Evolutionary conservation across 2,329 filamentous ascomycete species (phyloP).

Genomic region (Colletotrichum sp.): DNA sequence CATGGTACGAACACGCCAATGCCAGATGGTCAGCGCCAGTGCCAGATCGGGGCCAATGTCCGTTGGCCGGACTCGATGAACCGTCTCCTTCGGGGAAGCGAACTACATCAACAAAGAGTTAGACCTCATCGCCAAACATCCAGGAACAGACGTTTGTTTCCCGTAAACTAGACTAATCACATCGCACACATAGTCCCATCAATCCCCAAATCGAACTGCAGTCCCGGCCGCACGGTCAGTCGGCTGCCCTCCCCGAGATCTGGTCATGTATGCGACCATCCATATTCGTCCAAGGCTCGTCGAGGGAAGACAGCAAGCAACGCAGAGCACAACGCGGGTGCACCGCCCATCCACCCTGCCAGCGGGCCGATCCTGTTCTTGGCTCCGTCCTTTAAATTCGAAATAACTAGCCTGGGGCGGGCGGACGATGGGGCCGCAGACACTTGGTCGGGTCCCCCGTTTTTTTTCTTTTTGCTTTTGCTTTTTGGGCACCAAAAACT

Average conservation of each 20-base stretch:
- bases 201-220: not conserved
- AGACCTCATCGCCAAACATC: not conserved
- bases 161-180: not conserved
- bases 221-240: not conserved
- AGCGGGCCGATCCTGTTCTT: constrained; percentile 20
- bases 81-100: not conserved
- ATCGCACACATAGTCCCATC: not conserved
- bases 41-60: not conserved
- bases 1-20: not conserved
- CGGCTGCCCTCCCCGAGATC: constrained; percentile 8
- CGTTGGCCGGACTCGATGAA: not conserved
- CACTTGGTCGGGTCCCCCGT: not conserved
- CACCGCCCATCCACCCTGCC: not conserved
- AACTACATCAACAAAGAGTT: not conserved
- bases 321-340: not conserved
- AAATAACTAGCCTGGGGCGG: not conserved
- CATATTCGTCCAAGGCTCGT: not conserved
- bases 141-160: not conserved
- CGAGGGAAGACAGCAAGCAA: not conserved
- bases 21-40: not conserved
- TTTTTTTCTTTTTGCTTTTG: not conserved
- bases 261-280: constrained; percentile 8
- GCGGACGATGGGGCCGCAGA: not conserved
- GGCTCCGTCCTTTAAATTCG: not conserved
- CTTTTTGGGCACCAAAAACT: not conserved